Evolutionary conservation across 2,329 filamentous ascomycete species (phyloP).

Genomic region (Colletotrichum graminicola): DNA sequence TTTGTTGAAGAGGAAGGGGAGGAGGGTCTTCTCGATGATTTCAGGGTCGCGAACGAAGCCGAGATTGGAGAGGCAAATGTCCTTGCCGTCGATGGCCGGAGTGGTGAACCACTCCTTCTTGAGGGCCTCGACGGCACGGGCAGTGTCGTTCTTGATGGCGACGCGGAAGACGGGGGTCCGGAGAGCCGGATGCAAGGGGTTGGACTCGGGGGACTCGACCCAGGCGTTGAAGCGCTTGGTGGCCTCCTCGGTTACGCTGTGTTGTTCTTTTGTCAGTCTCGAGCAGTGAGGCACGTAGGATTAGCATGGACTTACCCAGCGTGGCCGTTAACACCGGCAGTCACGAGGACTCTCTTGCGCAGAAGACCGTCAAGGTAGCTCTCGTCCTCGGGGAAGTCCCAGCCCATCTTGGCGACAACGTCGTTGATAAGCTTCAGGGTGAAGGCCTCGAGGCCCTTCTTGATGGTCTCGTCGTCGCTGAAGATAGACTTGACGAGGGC

Average conservation of each 20-base stretch:
- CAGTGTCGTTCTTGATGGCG: slow-evolving; percentile 77
- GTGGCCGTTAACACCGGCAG: slow-evolving; percentile 82
- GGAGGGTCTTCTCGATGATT: slow-evolving; percentile 75
- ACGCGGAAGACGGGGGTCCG: slow-evolving; percentile 85
- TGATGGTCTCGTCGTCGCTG: slow-evolving; percentile 78
- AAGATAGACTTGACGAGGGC: slow-evolving; percentile 87
- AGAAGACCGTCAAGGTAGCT: slow-evolving; percentile 86
- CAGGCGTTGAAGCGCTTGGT: slow-evolving; percentile 85
- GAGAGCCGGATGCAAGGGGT: slow-evolving; percentile 83
- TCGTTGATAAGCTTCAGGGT: slow-evolving; percentile 80
- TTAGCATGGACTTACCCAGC: slow-evolving; percentile 67
- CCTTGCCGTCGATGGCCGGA: slow-evolving; percentile 89
- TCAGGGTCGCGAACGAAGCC: slow-evolving; percentile 78
- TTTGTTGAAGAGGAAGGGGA: slow-evolving; percentile 82
- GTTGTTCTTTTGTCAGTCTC: slow-evolving; percentile 44
- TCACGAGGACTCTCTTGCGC: slow-evolving; percentile 82
- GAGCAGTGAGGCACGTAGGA: slow-evolving; percentile 26
- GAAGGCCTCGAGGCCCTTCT: slow-evolving; percentile 81
- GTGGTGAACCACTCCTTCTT: slow-evolving; percentile 88
- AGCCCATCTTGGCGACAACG: slow-evolving; percentile 84
- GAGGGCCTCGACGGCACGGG: slow-evolving; percentile 76
- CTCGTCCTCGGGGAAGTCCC: slow-evolving; percentile 83
- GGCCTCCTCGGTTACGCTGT: slow-evolving; percentile 78
- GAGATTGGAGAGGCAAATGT: slow-evolving; percentile 82
- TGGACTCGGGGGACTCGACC: slow-evolving; percentile 74